Percentiles rank a stretch among this genome's conserved stretches.
These are phyloP conservation scores for Gelatoporia subvermispora DNA, from an alignment of 768 basidiomycete genomes.

Conservation along the genomic window DNA sequence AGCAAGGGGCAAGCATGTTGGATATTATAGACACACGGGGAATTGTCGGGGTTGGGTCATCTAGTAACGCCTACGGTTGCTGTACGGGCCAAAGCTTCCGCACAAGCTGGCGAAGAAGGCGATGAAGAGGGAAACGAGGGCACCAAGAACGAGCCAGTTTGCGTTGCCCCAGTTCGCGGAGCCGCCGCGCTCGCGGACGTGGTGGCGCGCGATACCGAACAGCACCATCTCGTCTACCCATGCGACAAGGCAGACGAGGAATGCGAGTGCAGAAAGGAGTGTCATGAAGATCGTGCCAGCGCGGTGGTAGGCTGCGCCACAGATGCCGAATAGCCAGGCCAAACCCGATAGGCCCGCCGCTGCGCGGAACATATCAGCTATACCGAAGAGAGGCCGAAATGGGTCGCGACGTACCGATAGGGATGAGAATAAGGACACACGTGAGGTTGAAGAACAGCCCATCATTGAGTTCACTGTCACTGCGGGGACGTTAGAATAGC, in stretches of 20 bases:
- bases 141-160: slow-evolving; percentile 77
- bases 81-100: slow-evolving; percentile 66
- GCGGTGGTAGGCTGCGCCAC: slow-evolving; percentile 59
- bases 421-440: slow-evolving; percentile 69
- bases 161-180: slow-evolving; percentile 69
- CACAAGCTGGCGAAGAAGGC: slow-evolving; percentile 63
- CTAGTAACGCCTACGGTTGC: slow-evolving; percentile 20
- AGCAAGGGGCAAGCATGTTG: no score
- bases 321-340: slow-evolving; percentile 64
- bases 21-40: neutral
- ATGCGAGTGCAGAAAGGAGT: slow-evolving; percentile 58
- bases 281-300: slow-evolving; percentile 76
- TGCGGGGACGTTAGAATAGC: slow-evolving; percentile 16
- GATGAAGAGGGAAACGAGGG: slow-evolving; percentile 59
- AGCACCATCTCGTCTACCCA: slow-evolving; percentile 80
- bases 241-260: slow-evolving; percentile 60
- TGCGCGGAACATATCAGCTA: slow-evolving; percentile 18
- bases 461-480: slow-evolving; percentile 44
- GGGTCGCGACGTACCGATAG: slow-evolving; percentile 50
- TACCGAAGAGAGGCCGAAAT: neutral
- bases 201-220: slow-evolving; percentile 64
- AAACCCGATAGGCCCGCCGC: slow-evolving; percentile 64
- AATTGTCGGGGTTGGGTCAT: neutral
- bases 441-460: slow-evolving; percentile 65
- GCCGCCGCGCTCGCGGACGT: slow-evolving; percentile 44